Evolutionary conservation across 164 flowering plant genomes (phyloP).

Genomic region (Echeveria elegans): DNA sequence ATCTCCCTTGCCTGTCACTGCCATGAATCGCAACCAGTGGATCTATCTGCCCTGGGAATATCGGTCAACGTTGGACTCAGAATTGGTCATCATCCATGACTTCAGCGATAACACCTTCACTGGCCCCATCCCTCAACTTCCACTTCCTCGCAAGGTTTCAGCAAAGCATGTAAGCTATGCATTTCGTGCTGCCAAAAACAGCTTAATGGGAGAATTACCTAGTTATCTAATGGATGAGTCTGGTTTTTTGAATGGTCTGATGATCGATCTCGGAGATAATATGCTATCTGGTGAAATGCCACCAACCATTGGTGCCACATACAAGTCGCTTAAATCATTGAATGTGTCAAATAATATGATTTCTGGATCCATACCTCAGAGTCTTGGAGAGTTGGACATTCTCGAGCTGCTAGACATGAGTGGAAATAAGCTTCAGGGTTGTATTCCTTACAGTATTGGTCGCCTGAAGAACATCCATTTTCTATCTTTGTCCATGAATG

Average conservation of each 20-base stretch:
- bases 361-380: neutral
- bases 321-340: slow-evolving; percentile 14
- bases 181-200: too few species aligned
- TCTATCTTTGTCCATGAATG: slow-evolving; percentile 22
- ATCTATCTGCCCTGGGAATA: slow-evolving; percentile 9
- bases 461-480: slow-evolving; percentile 15
- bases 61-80: slow-evolving; percentile 6
- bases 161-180: neutral
- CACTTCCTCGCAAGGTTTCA: slow-evolving; percentile 10
- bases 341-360: neutral
- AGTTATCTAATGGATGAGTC: too few species aligned
- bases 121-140: slow-evolving; percentile 14
- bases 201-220: too few species aligned
- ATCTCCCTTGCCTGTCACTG: too few species aligned
- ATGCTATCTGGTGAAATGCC: slow-evolving; percentile 19
- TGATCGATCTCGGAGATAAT: slow-evolving; percentile 21
- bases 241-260: too few species aligned
- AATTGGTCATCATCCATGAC: slow-evolving; percentile 15
- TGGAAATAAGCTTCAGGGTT: slow-evolving; percentile 17
- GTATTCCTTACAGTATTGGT: slow-evolving; percentile 18
- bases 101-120: slow-evolving; percentile 21
- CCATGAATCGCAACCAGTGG: too few species aligned
- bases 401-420: slow-evolving; percentile 15
- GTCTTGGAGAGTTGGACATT: too few species aligned
- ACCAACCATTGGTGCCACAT: slow-evolving; percentile 11